Base-by-base conservation (phyloP, 331 rosid species). In the Prunus yedoensis region DNA sequence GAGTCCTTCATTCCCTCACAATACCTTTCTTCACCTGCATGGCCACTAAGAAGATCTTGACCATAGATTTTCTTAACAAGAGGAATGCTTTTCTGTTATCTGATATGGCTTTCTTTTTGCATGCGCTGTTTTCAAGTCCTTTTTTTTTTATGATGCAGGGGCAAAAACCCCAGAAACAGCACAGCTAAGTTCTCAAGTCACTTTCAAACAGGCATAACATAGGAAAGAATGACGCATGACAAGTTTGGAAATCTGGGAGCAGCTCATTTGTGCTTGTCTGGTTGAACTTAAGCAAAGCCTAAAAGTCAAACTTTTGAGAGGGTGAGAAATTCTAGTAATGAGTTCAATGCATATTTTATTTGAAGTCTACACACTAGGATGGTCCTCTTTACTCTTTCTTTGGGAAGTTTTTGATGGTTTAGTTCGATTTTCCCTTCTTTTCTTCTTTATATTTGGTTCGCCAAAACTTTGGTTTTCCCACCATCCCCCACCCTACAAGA, bases 381-480 rank as follows among this genome's bases (percentile, higher is more conserved):
- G 28, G 17, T 38, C 57, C 8, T 56, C 30, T 56, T 56, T 2
- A 46, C 51, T 71, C 28, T 38, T 71, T 38, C 49, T n/a, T 73
- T 10, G 57, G 57, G n/a, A 13, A 30, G 18, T 30, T 54, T 12
- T 16, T 21, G 18, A 35, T 56, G 43, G 16, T 18, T n/a, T 21
- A 20, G 76, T 15, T 58, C 43, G 76, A 11, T 28, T 56, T 23
- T 45, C 27, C 45, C 12, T 9, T 66, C 67, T 43, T 9, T 23
- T 56, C 25, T 54, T 49, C 67, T 58, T 23, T 23, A 72, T 23
- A 57, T 61, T 25, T 18, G 52, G 57, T 23, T 73, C 58, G 57
- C 58, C 12, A 45, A 3, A 45, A 73, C 68, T 47, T 16, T 35
- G 68, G 68, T 25, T 58, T 59, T 25, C 15, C 28, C 77, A 73